phyloP scores from a whole-genome alignment of 257 asterid genomes.

The Solanum rostratum region DNA sequence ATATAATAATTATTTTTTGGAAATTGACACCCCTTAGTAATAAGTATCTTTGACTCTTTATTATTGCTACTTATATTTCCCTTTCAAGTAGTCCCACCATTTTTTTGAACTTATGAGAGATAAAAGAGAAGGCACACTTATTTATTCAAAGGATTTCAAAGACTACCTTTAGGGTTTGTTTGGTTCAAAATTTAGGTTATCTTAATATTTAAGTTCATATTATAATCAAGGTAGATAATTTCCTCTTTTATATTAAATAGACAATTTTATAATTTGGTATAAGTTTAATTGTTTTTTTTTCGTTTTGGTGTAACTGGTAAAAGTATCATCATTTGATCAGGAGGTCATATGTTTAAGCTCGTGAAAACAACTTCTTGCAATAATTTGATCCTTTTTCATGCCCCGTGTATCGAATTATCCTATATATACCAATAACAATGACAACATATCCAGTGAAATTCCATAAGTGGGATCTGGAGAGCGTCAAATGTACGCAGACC shows the following conservation, averaged over 20 bases:
- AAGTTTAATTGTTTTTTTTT: no score
- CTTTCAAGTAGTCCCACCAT: not conserved
- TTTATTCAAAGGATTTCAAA: not conserved
- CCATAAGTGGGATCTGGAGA: no score
- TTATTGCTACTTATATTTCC: not conserved
- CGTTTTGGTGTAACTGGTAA: not conserved
- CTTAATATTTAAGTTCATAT: not conserved
- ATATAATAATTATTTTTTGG: not conserved
- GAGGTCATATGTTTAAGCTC: not conserved
- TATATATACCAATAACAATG: no score
- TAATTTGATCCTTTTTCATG: no score
- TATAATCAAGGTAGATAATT: not conserved
- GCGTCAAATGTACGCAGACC: no score
- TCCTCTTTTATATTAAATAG: no score
- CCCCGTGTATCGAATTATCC: no score
- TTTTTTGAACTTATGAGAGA: not conserved
- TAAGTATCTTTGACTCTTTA: not conserved
- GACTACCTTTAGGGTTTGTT: not conserved
- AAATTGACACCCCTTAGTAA: not conserved
- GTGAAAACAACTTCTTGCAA: not conserved
- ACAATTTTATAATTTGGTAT: no score
- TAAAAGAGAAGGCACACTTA: not conserved
- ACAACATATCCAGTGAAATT: no score
- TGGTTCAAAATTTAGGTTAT: not conserved
- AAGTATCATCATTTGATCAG: not conserved